A percentile compares a stretch with the other conserved stretches of the same genome.
Conservation (phyloP, 148 eudicot genomes). For the Selenicereus undatus region DNA sequence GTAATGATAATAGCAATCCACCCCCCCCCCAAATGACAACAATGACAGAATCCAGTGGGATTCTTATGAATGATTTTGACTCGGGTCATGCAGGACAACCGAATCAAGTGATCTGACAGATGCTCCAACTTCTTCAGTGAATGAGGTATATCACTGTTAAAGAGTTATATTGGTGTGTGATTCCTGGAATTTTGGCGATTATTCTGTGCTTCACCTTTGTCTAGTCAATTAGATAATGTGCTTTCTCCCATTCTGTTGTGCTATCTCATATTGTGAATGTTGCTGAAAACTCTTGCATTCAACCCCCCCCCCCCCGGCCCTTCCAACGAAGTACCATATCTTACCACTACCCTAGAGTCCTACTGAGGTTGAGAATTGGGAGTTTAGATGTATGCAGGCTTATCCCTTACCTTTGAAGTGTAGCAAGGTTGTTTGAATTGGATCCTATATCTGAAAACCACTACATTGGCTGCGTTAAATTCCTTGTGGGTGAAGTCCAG, state of each 20-base stretch:
- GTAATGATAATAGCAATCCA: too few species aligned
- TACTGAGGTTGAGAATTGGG: neutral
- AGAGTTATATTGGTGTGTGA: neutral
- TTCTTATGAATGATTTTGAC: neutral
- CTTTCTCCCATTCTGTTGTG: neutral
- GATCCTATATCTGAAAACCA: neutral
- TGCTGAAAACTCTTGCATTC: neutral
- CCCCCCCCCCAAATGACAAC: neutral
- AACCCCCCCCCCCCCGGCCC: too few species aligned
- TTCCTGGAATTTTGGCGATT: neutral
- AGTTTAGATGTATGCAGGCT: neutral
- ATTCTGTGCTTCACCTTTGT: neutral
- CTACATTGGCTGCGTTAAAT: too few species aligned
- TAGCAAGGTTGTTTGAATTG: neutral
- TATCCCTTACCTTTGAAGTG: neutral
- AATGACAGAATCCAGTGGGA: neutral
- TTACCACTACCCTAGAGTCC: neutral
- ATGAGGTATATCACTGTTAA: neutral
- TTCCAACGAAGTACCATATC: too few species aligned
- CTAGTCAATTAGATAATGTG: neutral
- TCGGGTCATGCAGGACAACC: neutral
- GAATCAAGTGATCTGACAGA: neutral
- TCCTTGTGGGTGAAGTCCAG: neutral
- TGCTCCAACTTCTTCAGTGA: neutral
- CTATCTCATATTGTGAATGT: neutral